Evolutionary conservation across 805 yeast genomes (phyloP), one percentile per base, ranked within the genome.

Genomic region (Candida silvatica): DNA sequence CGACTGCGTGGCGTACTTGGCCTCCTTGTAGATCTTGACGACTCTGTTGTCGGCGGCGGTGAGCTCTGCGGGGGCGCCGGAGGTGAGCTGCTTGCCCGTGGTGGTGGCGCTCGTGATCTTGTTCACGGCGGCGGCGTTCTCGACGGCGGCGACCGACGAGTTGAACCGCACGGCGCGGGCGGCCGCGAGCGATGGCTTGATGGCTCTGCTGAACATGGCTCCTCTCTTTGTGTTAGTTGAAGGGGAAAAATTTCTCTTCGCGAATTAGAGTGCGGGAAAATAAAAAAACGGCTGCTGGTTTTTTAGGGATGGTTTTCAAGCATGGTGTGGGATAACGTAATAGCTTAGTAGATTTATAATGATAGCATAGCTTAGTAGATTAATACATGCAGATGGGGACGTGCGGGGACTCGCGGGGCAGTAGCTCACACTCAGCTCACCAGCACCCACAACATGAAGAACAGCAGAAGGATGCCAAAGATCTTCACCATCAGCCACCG

Each of bases 401-500:
- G n/a, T n/a, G n/a, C n/a, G n/a, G n/a, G n/a, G n/a, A n/a, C n/a
- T n/a, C n/a, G n/a, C n/a, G n/a, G n/a, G n/a, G n/a, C n/a, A n/a
- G n/a, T n/a, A n/a, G n/a, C n/a, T n/a, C n/a, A n/a, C n/a, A n/a
- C n/a, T n/a, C 37, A 82, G 51, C 82, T 78, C 19, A 83, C 85
- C 48, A 83, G 53, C 1, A 82, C 90, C 94, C 94, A 81, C 34
- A 80, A 52, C 40, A 81, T 59, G 60, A 81, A 81, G 57, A 80
- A 82, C 22, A 82, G 65, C 35, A 90, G 75, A 37, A 92, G 66
- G 17, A 90, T 77, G 17, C 95, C 95, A 59, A 92, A 92, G 11
- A 90, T 77, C 63, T 83, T 86, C 35, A 84, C 69, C 59, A 87
- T 85, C 42, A 92, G 66, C 95, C 97, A 87, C 49, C 97, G 71